phyloP scores from a whole-genome alignment of 805 yeast genomes.

The Candida railenensis region DNA sequence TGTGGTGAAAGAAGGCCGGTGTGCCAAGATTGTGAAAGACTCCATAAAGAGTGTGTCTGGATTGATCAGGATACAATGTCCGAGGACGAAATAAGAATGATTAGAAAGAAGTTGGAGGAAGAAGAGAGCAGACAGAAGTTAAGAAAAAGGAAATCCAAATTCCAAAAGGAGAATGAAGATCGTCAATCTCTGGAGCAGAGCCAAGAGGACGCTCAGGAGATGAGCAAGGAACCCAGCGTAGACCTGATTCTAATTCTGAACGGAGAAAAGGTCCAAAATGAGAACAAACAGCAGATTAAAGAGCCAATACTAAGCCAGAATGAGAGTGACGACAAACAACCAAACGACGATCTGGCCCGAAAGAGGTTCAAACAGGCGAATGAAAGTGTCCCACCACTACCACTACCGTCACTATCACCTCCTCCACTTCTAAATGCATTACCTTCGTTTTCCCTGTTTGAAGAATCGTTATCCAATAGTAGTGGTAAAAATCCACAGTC shows the following conservation, averaged over 20 bases:
- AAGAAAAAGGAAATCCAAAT: slow-evolving; percentile 32
- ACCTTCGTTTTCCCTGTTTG: no score
- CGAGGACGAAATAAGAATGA: slow-evolving; percentile 29
- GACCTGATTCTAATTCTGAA: not conserved
- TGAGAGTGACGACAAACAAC: not conserved
- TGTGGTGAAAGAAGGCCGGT: slow-evolving; percentile 51
- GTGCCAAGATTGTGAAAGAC: slow-evolving; percentile 49
- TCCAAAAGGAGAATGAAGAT: not conserved
- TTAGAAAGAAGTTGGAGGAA: slow-evolving; percentile 35
- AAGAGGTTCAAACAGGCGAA: no score
- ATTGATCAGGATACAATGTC: slow-evolving; percentile 43
- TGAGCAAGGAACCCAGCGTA: not conserved
- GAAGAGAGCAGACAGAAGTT: slow-evolving; percentile 43
- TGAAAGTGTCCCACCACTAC: no score
- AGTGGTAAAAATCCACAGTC: not conserved
- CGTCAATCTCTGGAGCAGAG: not conserved
- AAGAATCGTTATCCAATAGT: no score
- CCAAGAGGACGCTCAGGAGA: not conserved
- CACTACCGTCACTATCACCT: no score
- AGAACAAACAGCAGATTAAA: no score
- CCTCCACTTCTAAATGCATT: no score
- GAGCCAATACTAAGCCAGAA: not conserved
- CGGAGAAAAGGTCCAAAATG: no score
- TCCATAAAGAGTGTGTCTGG: slow-evolving; percentile 49
- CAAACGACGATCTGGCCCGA: not conserved